Conservation (phyloP, 768 basidiomycete species). For the Russula abietina region DNA sequence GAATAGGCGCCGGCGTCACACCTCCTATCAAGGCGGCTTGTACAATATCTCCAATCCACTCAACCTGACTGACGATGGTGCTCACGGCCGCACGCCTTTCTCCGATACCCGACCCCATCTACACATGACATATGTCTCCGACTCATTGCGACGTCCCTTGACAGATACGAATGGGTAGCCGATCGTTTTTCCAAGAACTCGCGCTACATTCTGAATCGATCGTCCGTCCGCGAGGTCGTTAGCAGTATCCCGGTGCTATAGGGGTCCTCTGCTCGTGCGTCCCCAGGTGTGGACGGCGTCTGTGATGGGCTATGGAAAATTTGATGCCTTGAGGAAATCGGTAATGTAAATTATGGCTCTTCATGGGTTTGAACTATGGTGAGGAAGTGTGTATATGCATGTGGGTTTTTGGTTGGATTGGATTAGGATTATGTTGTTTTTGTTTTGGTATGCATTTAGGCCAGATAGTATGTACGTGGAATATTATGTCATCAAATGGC, state of each 20-base stretch:
- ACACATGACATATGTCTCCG: slow-evolving; percentile 18
- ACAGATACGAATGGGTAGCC: background rate
- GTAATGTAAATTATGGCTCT: slow-evolving; percentile 15
- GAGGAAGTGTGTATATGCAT: too few species aligned
- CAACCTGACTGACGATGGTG: slow-evolving; percentile 9
- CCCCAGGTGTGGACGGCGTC: background rate
- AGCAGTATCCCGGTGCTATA: background rate
- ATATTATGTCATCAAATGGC: slow-evolving; percentile 15
- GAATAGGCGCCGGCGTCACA: slow-evolving; percentile 15
- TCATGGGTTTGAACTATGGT: background rate
- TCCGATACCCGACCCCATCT: slow-evolving; percentile 16
- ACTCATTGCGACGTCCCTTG: background rate
- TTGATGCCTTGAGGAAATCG: background rate
- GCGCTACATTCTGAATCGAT: slow-evolving; percentile 1
- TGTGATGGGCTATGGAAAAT: background rate
- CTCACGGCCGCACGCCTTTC: background rate
- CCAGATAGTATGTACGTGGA: background rate
- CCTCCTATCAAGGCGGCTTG: slow-evolving; percentile 19
- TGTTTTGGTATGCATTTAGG: background rate
- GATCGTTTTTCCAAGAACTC: background rate
- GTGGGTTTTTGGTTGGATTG: too few species aligned
- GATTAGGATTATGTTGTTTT: background rate
- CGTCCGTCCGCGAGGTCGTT: background rate
- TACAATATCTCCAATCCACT: slow-evolving; percentile 5
- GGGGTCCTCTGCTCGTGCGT: background rate